Conservation (phyloP, 805 yeast species). For the Ogataea chonburiensis region DNA sequence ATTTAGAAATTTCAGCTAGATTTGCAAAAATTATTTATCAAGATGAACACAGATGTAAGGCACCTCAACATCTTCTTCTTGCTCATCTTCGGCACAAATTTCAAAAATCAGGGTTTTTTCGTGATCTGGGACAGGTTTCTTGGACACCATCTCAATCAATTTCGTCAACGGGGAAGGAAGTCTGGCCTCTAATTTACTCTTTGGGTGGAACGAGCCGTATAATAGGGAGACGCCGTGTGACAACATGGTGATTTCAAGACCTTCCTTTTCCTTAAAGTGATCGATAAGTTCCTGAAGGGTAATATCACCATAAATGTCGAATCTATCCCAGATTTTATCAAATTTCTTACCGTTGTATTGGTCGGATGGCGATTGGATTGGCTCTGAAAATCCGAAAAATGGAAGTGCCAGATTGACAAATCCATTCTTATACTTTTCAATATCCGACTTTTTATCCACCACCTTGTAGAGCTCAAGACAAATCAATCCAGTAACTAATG, state of each 20-base stretch:
- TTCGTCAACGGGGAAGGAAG: conserved; percentile 64
- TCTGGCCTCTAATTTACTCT: conserved; percentile 83
- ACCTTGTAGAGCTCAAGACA: conserved; percentile 91
- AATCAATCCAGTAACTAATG: conserved; percentile 92
- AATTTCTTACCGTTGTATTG: conserved; percentile 75
- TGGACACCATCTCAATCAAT: conserved; percentile 79
- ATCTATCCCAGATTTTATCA: conserved; percentile 95
- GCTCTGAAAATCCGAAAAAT: conserved; percentile 95
- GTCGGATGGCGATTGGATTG: conserved; percentile 80
- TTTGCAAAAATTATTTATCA: conserved; percentile 6
- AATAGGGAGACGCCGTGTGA: conserved; percentile 86
- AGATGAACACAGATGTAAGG: conserved; percentile 77
- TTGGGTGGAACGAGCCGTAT: conserved; percentile 92
- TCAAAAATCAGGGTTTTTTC: conserved; percentile 81
- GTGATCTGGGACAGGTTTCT: conserved; percentile 74
- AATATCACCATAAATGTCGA: conserved; percentile 73
- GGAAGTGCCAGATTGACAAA: conserved; percentile 91
- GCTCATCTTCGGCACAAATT: conserved; percentile 85
- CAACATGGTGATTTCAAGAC: conserved; percentile 85
- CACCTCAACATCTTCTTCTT: conserved; percentile 94
- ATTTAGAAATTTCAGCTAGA: conserved; percentile 6
- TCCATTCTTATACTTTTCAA: conserved; percentile 91
- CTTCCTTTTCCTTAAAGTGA: conserved; percentile 77
- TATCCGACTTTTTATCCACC: conserved; percentile 65
- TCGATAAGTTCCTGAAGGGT: conserved; percentile 73